These are phyloP conservation scores for Phalaenopsis aphrodite DNA, from an alignment of 106 monocot genomes.

Conservation along the genomic window DNA sequence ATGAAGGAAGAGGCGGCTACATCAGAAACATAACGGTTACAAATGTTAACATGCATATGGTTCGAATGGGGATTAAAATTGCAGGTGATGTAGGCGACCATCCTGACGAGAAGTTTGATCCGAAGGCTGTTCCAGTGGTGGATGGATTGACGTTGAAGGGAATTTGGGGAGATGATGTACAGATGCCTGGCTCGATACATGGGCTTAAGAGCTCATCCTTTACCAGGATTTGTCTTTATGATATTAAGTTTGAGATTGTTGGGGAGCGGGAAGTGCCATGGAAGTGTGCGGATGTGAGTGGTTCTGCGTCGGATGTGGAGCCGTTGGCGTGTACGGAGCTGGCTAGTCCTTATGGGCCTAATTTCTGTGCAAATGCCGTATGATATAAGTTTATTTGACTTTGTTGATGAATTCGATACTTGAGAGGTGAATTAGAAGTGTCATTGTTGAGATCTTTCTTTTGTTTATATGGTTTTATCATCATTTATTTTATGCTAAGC, in stretches of 20 bases:
- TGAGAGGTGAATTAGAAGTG: no score
- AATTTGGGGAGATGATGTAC: conserved; percentile 24
- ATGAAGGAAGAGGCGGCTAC: conserved; percentile 27
- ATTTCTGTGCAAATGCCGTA: not conserved
- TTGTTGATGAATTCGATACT: no score
- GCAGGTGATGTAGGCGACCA: conserved; percentile 30
- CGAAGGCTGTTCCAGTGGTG: conserved; percentile 25
- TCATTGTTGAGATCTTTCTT: no score
- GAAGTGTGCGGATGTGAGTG: conserved; percentile 30
- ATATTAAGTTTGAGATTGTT: conserved; percentile 22
- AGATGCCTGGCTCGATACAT: conserved; percentile 25
- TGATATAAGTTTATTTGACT: no score
- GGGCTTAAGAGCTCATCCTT: conserved; percentile 33
- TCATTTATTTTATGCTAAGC: no score
- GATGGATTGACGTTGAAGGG: conserved; percentile 26
- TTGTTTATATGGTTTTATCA: no score
- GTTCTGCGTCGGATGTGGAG: conserved; percentile 19
- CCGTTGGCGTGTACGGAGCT: conserved; percentile 26
- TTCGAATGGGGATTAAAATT: conserved; percentile 21
- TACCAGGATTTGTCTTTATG: conserved; percentile 26
- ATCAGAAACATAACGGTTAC: conserved; percentile 30
- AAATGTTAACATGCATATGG: conserved; percentile 23
- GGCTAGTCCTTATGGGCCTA: conserved; percentile 11
- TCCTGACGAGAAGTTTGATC: conserved; percentile 27
- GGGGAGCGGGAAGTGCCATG: conserved; percentile 2